Base-by-base conservation (phyloP, 1,139 yeast species). In the Blastobotrys persicus region DNA sequence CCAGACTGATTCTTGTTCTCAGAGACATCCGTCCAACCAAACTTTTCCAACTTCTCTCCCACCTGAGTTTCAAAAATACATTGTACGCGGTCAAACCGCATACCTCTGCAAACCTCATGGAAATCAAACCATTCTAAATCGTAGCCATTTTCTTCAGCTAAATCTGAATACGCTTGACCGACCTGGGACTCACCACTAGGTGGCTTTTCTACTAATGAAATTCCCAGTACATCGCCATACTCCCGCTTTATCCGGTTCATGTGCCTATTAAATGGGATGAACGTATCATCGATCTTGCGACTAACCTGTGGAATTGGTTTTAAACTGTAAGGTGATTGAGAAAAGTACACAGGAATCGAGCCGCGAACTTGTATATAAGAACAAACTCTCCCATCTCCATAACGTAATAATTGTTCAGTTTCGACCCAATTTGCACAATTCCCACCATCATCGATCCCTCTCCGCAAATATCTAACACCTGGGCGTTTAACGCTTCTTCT, bases 301-400 rank as follows among this genome's bases (percentile, higher is more conserved):
- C 66, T 62, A 4, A 71, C 52, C 28, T 55, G 62, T 0, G 78
- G 77, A 2, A 65, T 57, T 0, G 77, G 77, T 46, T 70, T 72
- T 52, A 82, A 68, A 51, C 75, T 76, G 38, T 75, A 67, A 1
- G 79, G 74, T 51, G 79, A 75, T 56, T 78, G 79, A 3, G 65
- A 57, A 59, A 82, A 78, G 60, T 79, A 82, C 1, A 76, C 59
- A 0, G 88, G 87, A 17, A 73, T 67, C 0, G 77, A 73, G 0
- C 77, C 77, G 44, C 77, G 58, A 1, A 73, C 55, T 11, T 58
- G 62, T 2, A 49, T 44, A 45, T 47, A 62, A 1, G 57, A 51
- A n/a, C 49, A 33, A 7, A 38, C 9, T 16, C 42, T 38, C 1
- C 38, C 18, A n/a, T 48, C 49, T 2, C 45, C 47, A 3, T 47